phyloP scores from a whole-genome alignment of 371 early-diverging fungal species.

The Rhizopus delemar region DNA sequence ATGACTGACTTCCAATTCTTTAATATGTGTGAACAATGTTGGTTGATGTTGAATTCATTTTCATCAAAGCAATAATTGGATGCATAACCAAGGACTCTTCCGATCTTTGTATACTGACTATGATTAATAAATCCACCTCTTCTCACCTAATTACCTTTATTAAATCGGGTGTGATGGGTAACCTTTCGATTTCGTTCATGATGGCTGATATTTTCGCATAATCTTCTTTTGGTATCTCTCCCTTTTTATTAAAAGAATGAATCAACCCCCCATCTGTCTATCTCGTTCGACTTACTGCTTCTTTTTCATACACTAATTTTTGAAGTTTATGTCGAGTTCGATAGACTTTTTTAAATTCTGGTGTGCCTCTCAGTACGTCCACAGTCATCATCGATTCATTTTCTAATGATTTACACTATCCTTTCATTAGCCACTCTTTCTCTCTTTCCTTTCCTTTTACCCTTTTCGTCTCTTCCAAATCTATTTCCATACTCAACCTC shows the following conservation, averaged over 20 bases:
- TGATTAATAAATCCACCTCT: neutral
- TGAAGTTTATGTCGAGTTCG: conserved; percentile 37
- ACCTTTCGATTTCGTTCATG: conserved; percentile 35
- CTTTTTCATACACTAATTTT: conserved; percentile 38
- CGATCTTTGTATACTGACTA: conserved; percentile 43
- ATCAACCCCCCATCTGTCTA: neutral
- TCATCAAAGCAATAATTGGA: conserved; percentile 31
- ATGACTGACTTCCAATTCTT: conserved; percentile 28
- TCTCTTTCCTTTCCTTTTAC: neutral
- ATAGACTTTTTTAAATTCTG: conserved; percentile 24
- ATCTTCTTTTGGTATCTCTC: conserved; percentile 31
- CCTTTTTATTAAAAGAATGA: conserved; percentile 14
- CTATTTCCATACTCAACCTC: conserved; percentile 8
- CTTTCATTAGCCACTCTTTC: neutral
- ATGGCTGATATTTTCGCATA: conserved; percentile 31
- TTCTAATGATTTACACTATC: neutral
- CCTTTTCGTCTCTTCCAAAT: neutral
- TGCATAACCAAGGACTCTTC: conserved; percentile 38
- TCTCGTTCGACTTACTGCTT: conserved; percentile 21
- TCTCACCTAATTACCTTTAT: conserved; percentile 26
- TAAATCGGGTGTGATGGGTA: conserved; percentile 30
- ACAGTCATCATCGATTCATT: conserved; percentile 1
- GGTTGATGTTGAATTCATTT: conserved; percentile 30
- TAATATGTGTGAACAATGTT: conserved; percentile 31
- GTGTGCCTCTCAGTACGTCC: conserved; percentile 20